Base-by-base conservation (phyloP, 2,329 filamentous ascomycete species). In the Claviceps purpurea region DNA sequence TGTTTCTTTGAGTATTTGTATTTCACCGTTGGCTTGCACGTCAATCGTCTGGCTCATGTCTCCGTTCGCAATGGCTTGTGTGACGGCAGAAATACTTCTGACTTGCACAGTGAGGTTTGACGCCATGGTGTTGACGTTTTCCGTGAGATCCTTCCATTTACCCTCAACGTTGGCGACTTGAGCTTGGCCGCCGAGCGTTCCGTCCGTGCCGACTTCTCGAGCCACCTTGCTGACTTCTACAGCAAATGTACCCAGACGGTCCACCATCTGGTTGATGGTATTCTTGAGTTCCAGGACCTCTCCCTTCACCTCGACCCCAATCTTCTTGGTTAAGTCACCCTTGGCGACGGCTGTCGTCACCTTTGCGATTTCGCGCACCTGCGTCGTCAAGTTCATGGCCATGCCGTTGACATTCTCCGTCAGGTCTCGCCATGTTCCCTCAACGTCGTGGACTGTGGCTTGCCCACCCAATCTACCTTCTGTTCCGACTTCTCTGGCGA, bases 201-300 rank as follows among this genome's bases (percentile, higher is more conserved):
- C 91, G 68, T 97, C 91, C 2, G 91, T 97, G 60, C 91, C 91
- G 73, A 97, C 91, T 70, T 97, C 91, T 65, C 89, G 85, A 48
- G 91, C 91, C 58, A 97, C 84, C 66, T 93, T 90, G 66, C 91
- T 96, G 65, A 97, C 91, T 68, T 97, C 90, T 60, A 93, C 93
- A 53, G 91, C 91, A 66, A 97, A 97, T 46, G 91, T 91, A 60
- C 94, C 89, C 45, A 97, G 77, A 62, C 95, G 89, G 68, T 97
- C 91, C 65, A 97, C 93, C 91, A 97, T 97, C 64, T 87, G 94
- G 69, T 97, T 97, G 73, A 97, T 97, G 7, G 91, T 98, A 62
- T 90, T 89, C 72, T 98, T 98, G 56, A 98, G 75, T 65, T 95
- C 88, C 50, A 94, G 72, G 60, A 98, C 97, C 71, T 98, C 93